Base-by-base conservation (phyloP, 148 eudicot genomes). In the Amaranthus cruentus region DNA sequence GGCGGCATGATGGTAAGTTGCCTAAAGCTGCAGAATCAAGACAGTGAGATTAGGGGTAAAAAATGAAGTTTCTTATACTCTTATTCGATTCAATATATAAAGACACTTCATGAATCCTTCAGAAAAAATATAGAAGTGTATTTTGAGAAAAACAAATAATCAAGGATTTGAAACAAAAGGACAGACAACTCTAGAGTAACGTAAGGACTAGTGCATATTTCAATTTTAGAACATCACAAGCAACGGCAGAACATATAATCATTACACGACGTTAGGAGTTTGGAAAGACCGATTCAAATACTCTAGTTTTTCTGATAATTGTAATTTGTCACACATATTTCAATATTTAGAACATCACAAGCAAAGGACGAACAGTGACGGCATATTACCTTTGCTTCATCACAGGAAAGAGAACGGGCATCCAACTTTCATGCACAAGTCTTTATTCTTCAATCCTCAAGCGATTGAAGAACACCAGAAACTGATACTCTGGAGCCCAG, bases 391-490 rank as follows among this genome's bases (percentile, higher is more conserved):
- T 50, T 59, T 59, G 38, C 38, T 73, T 3, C 4, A 51, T 59
- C 43, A 44, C 21, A 3, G 55, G 15, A 48, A 68, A 66, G 65
- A 47, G 56, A 28, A 50, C 47, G 28, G 43, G 49, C 42, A 49
- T 59, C 67, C 43, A 48, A 44, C 65, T 76, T 61, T 47, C 61
- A 76, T 83, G 75, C 69, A 76, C 77, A 75, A 70, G 59, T 66
- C 56, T 75, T 74, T 83, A 93, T 69, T 86, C 86, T 77, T 83
- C 84, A 73, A 95, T 87, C 86, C 87, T 86, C 73, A 95, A 77
- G 72, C 87, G 90, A 75, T 86, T 88, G 87, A 91, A 95, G 90
- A 95, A 95, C 80, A 90, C 96, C 87, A 95, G 80, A 81, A 90
- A 90, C 71, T 90, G 96, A 70, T 81, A 84, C 75, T 88, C 90